phyloP scores from a whole-genome alignment of 140 eudicot genomes.

The Erigeron philadelphicus region DNA sequence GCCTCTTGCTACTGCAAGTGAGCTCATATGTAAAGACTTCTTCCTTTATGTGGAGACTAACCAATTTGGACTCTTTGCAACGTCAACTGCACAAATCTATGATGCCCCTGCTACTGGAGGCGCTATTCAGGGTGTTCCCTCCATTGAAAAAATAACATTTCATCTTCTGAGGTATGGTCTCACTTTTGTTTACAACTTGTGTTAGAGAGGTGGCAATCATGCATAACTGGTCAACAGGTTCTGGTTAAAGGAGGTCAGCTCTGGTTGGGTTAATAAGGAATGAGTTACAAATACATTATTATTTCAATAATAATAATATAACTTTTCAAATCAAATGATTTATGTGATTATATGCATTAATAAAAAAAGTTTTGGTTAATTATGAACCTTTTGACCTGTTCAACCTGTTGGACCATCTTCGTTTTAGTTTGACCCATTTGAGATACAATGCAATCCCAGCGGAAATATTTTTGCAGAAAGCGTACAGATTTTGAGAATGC shows the following conservation, averaged over 20 bases:
- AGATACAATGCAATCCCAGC: no score
- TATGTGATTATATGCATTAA: no score
- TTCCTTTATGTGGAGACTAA: slow-evolving; percentile 70
- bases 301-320: no score
- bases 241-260: background rate
- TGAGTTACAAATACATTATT: background rate
- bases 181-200: background rate
- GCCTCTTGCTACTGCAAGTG: slow-evolving; percentile 83
- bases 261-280: background rate
- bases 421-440: no score
- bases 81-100: slow-evolving; percentile 82
- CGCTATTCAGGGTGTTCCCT: slow-evolving; percentile 92
- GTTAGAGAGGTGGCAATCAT: background rate
- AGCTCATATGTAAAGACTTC: slow-evolving; percentile 90
- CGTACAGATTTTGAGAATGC: no score
- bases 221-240: no score
- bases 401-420: no score
- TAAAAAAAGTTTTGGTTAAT: no score
- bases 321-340: no score
- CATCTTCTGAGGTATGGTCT: slow-evolving; percentile 74
- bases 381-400: no score
- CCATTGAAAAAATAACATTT: slow-evolving; percentile 81
- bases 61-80: slow-evolving; percentile 85
- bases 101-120: slow-evolving; percentile 90
- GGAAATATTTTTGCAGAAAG: no score